A percentile compares a stretch with the other conserved stretches of the same genome.
phyloP scores from a whole-genome alignment of 176 grass and related monocot species.

The barley (Hordeum vulgare) region MorexV3_pseudomolecules_assembly NC_058522.1:223658113-223658612 shows the following conservation, averaged over 20 bases:
- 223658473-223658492: not conserved
- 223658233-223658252: not conserved
- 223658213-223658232: not conserved
- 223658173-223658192: slow-evolving; percentile 27
- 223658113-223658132: not conserved
- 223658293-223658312: not conserved
- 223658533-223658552: not conserved
- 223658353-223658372: not conserved
- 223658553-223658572: too few species aligned
- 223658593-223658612: too few species aligned
- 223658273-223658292: not conserved
- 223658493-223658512: not conserved
- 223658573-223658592: too few species aligned
- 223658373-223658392: not conserved
- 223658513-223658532: not conserved
- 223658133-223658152: not conserved
- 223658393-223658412: not conserved
- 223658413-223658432: slow-evolving; percentile 42
- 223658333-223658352: not conserved
- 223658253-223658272: not conserved
- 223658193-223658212: slow-evolving; percentile 40
- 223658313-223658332: not conserved
- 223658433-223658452: slow-evolving; percentile 18
- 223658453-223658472: slow-evolving; percentile 48
- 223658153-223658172: slow-evolving; percentile 43